A percentile compares a stretch with the other conserved stretches of the same genome.
Conservation (phyloP, 306 rosid species). For the Quillaja saponaria region DNA sequence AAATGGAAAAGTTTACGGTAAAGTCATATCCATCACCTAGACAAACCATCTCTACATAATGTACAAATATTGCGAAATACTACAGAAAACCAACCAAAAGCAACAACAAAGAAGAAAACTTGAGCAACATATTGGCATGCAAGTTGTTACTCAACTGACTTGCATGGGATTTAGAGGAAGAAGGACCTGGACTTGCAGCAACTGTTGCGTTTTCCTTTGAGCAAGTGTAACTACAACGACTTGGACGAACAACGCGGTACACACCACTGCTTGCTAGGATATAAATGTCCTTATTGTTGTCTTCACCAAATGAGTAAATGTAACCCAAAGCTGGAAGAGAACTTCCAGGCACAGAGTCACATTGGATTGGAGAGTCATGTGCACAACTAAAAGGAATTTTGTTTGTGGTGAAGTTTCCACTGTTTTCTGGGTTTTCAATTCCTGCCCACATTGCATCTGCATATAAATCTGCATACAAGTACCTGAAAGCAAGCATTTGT, state of each 20-base stretch:
- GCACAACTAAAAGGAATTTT: slow-evolving; percentile 69
- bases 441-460: slow-evolving; percentile 78
- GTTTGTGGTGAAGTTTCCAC: slow-evolving; percentile 70
- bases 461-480: slow-evolving; percentile 77
- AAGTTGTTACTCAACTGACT: slow-evolving; percentile 14
- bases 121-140: slow-evolving; percentile 24
- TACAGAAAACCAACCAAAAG: slow-evolving; percentile 32
- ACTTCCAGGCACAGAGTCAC: slow-evolving; percentile 53
- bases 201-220: slow-evolving; percentile 61
- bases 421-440: slow-evolving; percentile 61
- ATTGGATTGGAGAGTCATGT: slow-evolving; percentile 60
- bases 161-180: slow-evolving; percentile 38
- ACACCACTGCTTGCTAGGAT: slow-evolving; percentile 70
- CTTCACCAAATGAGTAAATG: slow-evolving; percentile 75
- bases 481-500: slow-evolving; percentile 45
- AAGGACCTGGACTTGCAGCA: slow-evolving; percentile 32
- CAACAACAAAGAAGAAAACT: slow-evolving; percentile 29
- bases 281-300: slow-evolving; percentile 68
- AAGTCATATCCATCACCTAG: slow-evolving; percentile 3
- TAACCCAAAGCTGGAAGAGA: slow-evolving; percentile 66
- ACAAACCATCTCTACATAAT: neutral
- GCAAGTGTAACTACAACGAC: slow-evolving; percentile 72
- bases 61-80: slow-evolving; percentile 1
- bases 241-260: slow-evolving; percentile 71
- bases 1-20: neutral